Evolutionary conservation across 2,329 filamentous ascomycete species (phyloP), one percentile per base, ranked within the genome.

Genomic region (Phaeosphaeriaceae sp.): DNA sequence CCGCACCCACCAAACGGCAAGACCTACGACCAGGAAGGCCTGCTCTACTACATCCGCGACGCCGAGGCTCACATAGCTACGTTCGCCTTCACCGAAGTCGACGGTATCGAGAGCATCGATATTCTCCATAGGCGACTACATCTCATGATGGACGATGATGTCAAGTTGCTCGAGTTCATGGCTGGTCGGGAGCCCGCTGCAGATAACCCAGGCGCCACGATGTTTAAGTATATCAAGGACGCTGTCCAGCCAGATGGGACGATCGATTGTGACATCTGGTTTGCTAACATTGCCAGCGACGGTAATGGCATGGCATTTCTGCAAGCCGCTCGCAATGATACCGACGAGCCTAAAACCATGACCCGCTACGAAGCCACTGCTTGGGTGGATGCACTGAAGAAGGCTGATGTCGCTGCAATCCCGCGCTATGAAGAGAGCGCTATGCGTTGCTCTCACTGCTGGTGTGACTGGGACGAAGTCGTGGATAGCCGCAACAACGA

Each of bases 401-500:
- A 24, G n/a, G 45, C 44, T 15, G 33, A 54, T 27, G 22, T 54
- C 5, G 15, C 33, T 13, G 11, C 17, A 11, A 54, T 49, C 20
- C 17, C 45, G 9, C 45, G 22, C 20, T 33, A 44, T n/a, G n/a
- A n/a, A n/a, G n/a, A n/a, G n/a, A n/a, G n/a, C 21, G 17, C 42
- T 21, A 49, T 44, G 22, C 33, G 36, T 17, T 54, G 52, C 22
- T 10, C 20, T 3, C 36, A 44, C 21, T 49, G 36, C 24, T 49
- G 33, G 52, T 20, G 4, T 17, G 24, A 49, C n/a, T 54, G 49
- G 20, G 52, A 54, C 24, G 33, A 54, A 19, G 24, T 10, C 5
- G 19, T n/a, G 17, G 17, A 48, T 13, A 45, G 52, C 19, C 6
- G 42, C 7, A 21, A 48, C 20, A 48, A 54, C 21, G 15, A 22